Conservation (phyloP, 345 rosid genomes). For the Syzygium oleosum region DNA sequence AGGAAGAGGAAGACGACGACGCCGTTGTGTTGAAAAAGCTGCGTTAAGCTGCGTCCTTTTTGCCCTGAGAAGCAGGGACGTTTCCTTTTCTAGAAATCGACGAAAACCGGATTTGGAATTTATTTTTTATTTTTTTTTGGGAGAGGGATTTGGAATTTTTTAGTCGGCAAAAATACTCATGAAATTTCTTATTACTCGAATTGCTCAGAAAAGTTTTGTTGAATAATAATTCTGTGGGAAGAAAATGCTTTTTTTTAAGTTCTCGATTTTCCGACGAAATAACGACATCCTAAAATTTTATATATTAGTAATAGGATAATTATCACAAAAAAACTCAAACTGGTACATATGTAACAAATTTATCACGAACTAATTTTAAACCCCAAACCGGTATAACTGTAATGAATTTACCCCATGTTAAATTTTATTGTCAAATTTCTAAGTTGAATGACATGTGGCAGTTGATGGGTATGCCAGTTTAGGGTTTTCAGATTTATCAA, state of each 20-base stretch:
- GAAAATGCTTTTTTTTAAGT: background rate
- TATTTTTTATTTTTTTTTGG: background rate
- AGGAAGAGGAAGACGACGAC: background rate
- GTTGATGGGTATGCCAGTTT: too few relatives aligned
- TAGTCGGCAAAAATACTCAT: background rate
- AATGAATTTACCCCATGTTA: too few relatives aligned
- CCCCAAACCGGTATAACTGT: too few relatives aligned
- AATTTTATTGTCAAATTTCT: too few relatives aligned
- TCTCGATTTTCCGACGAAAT: background rate
- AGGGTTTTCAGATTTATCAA: too few relatives aligned
- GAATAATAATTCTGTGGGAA: rapidly evolving
- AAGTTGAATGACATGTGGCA: too few relatives aligned
- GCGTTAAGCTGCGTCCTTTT: background rate
- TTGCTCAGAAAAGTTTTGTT: background rate
- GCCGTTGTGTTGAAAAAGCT: background rate
- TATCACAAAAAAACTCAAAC: too few relatives aligned
- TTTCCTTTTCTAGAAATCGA: background rate
- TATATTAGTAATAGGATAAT: background rate
- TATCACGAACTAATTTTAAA: too few relatives aligned
- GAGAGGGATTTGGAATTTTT: background rate
- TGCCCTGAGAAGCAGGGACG: background rate
- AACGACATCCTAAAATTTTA: rapidly evolving
- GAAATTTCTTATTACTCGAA: background rate
- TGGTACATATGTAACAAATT: too few relatives aligned
- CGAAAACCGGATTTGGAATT: background rate